A percentile compares a stretch with the other conserved stretches of the same genome.
Evolutionary conservation across 768 basidiomycete genomes (phyloP).

Genomic region (Kwoniella dejecticola): DNA sequence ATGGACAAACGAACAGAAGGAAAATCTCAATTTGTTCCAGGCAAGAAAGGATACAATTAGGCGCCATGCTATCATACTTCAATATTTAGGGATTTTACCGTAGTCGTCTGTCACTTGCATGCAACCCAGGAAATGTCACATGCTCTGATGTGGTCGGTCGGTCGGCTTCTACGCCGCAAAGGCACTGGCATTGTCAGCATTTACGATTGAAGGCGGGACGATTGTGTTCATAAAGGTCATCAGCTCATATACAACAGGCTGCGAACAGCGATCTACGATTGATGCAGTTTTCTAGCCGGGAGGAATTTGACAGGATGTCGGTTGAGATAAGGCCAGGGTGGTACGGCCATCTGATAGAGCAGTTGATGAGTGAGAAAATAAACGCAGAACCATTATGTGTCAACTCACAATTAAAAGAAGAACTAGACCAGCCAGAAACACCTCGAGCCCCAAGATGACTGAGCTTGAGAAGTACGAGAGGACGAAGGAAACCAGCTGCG

Average conservation of each 20-base stretch:
- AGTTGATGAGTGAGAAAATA: too few relatives aligned
- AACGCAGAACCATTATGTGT: too few relatives aligned
- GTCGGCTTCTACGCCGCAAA: too few relatives aligned
- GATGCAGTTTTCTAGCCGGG: slow-evolving; percentile 33
- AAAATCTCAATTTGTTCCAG: slow-evolving; percentile 16
- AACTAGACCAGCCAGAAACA: slow-evolving; percentile 37
- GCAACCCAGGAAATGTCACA: too few relatives aligned
- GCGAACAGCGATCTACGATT: not conserved
- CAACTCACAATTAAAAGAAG: slow-evolving; percentile 35
- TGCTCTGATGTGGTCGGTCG: too few relatives aligned
- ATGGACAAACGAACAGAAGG: slow-evolving; percentile 29
- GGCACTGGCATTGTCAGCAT: too few relatives aligned
- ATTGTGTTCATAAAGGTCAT: not conserved
- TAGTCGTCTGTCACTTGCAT: too few relatives aligned
- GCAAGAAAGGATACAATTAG: slow-evolving; percentile 8
- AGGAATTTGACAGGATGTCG: slow-evolving; percentile 43
- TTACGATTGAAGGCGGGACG: too few relatives aligned
- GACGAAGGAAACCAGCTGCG: slow-evolving; percentile 35
- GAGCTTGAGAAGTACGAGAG: slow-evolving; percentile 34
- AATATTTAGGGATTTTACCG: too few relatives aligned
- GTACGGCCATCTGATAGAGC: slow-evolving; percentile 26
- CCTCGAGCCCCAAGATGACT: slow-evolving; percentile 41
- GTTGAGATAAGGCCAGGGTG: slow-evolving; percentile 47
- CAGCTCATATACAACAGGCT: slow-evolving; percentile 2
- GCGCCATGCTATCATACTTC: too few relatives aligned